Base-by-base conservation (phyloP, 192 early-diverging fungal species). In the Linnemannia hyalina region DNA sequence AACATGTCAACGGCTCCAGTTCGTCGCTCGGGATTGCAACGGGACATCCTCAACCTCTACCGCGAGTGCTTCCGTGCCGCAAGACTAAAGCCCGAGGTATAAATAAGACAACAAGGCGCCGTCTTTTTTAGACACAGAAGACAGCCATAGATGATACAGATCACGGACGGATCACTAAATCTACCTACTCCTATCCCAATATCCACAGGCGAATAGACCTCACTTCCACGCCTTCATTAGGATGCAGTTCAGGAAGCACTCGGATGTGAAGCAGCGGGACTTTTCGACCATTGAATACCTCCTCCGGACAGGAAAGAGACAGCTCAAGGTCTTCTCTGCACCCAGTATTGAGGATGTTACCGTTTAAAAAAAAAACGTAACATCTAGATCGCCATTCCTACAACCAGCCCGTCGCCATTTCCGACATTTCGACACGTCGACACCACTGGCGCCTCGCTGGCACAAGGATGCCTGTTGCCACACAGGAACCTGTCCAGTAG, bases 261-360 rank as follows among this genome's bases (percentile, higher is more conserved):
- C 84, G 22, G 87, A 91, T 29, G 83, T 94, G 13, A 89, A 88
- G 36, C 91, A 90, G 77, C 87, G 88, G 6, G 95, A 95, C 71
- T 93, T 94, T 83, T 80, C 91, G 18, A 93, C 95, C 4, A 94
- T 94, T 36, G 95, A 95, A 81, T 93, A 94, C 68, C 88, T 95
- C 77, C 86, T 95, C 68, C 88, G 95, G 40, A 89, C 89, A 41
- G 95, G 95, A 13, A 90, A 91, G 38, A 88, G 92, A 32, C 92
- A 94, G 72, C 82, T 95, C 52, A 90, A 94, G 68, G 89, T 90
- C 36, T 95, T 94, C 77, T 87, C 83, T 77, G 82, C 91, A 20
- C 91, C 93, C 15, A 91, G 90, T 69, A 92, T 95, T 70, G 88
- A 89, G 80, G 94, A 94, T 80, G 89, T 95, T 13, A 86, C 84